phyloP scores from a whole-genome alignment of 208 protist species.

The Leishmania aethiopica region DNA sequence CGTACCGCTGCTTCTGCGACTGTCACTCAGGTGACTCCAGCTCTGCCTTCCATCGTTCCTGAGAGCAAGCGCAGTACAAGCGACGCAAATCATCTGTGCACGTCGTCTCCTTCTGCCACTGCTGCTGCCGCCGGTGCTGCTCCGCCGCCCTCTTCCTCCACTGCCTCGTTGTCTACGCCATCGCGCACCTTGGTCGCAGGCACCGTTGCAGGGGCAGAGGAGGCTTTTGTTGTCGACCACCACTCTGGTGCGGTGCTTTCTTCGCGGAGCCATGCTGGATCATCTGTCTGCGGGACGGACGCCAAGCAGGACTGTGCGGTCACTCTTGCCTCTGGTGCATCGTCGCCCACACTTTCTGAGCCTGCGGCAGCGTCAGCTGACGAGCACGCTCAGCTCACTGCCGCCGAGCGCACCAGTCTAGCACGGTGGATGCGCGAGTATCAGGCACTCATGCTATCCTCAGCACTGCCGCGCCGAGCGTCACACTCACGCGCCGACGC shows the following conservation, averaged over 20 bases:
- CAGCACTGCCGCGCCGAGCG: conserved; percentile 14
- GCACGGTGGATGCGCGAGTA: conserved; percentile 27
- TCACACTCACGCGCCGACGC: neutral
- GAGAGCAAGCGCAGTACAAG: neutral
- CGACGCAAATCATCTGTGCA: neutral
- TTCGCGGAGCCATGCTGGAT: neutral
- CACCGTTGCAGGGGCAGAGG: neutral
- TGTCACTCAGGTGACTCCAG: neutral
- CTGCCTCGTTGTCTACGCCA: neutral
- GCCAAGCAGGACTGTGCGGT: neutral
- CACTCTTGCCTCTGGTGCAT: neutral
- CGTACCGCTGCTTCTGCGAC: neutral
- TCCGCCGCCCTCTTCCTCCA: neutral
- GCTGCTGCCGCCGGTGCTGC: neutral
- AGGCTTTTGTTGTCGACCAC: neutral
- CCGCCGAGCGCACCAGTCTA: conserved; percentile 15
- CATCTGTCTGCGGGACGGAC: neutral
- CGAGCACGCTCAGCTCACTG: neutral
- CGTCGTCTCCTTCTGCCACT: neutral
- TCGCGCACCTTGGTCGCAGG: neutral
- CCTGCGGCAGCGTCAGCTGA: neutral
- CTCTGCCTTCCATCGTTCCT: conserved; percentile 7
- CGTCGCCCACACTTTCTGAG: neutral
- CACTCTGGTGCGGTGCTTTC: neutral
- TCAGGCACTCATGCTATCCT: conserved; percentile 22